A percentile compares a stretch with the other conserved stretches of the same genome.
Conservation (phyloP, 2,329 filamentous ascomycete genomes). For the Hypoxylon sp. region DNA sequence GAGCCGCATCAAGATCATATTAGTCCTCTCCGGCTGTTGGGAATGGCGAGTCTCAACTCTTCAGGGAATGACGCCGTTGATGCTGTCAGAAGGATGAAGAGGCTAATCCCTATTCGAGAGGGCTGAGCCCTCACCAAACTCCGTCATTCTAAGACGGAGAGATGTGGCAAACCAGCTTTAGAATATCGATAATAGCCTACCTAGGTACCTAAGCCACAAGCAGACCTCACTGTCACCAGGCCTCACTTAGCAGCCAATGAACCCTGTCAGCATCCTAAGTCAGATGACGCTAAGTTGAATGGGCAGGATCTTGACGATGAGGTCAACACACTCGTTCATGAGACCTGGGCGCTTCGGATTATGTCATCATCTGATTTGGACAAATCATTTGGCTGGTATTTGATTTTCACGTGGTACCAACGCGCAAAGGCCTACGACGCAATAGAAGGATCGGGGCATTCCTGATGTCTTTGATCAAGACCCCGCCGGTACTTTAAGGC, state of each 20-base stretch:
- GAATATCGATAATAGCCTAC: not conserved
- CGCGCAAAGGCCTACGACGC: not conserved
- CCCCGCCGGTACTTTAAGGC: slow-evolving; percentile 7
- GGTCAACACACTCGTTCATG: slow-evolving; percentile 36
- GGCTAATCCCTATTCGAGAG: not conserved
- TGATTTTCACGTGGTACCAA: slow-evolving; percentile 12
- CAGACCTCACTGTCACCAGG: not conserved
- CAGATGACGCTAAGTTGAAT: slow-evolving; percentile 25
- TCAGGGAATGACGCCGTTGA: not conserved
- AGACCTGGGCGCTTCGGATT: slow-evolving; percentile 13
- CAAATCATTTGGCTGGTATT: slow-evolving; percentile 26
- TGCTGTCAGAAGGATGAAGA: not conserved
- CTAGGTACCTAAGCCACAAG: slow-evolving; percentile 1
- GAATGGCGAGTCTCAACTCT: not conserved
- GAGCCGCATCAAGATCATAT: not conserved
- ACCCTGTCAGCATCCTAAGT: slow-evolving; percentile 5
- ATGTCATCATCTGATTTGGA: slow-evolving; percentile 24
- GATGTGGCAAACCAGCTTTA: not conserved
- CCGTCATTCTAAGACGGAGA: not conserved
- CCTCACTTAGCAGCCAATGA: not conserved
- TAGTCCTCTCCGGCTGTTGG: not conserved
- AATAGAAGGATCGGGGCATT: slow-evolving; percentile 8
- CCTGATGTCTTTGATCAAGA: not conserved
- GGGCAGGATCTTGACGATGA: slow-evolving; percentile 21
- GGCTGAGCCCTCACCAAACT: not conserved